phyloP scores from a whole-genome alignment of 176 grass and related monocot genomes.

The Cymbopogon citratus region DNA sequence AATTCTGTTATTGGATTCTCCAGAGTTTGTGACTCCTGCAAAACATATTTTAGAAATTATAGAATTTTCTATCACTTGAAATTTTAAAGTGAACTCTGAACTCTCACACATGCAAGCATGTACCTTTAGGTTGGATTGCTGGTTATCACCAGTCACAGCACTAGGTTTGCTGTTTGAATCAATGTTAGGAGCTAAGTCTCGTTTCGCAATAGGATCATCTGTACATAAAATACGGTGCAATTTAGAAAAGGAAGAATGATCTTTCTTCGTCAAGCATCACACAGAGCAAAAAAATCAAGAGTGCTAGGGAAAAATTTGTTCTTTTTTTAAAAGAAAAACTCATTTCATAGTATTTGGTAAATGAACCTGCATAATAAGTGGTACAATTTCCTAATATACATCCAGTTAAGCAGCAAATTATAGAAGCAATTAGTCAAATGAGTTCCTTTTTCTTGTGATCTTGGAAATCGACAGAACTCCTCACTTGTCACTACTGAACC shows the following conservation, averaged over 20 bases:
- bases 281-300: not conserved
- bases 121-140: slow-evolving; percentile 49
- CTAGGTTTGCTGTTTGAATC: slow-evolving; percentile 46
- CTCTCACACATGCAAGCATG: not conserved
- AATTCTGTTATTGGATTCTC: slow-evolving; percentile 51
- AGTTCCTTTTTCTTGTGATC: slow-evolving; percentile 4
- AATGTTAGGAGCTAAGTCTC: slow-evolving; percentile 38
- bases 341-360: not conserved
- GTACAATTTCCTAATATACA: not conserved
- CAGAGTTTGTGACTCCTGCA: slow-evolving; percentile 17
- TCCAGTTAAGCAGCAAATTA: not conserved
- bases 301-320: not conserved
- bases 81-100: not conserved
- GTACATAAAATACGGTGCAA: slow-evolving; percentile 14
- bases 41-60: slow-evolving; percentile 10
- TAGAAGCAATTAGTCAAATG: not conserved
- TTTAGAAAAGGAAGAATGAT: slow-evolving; percentile 6
- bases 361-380: not conserved
- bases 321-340: no score
- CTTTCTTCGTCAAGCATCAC: not conserved
- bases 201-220: slow-evolving; percentile 94
- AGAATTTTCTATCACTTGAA: not conserved
- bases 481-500: not conserved
- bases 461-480: not conserved
- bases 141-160: slow-evolving; percentile 30